Percentiles rank a stretch among this genome's conserved stretches.
Conservation (phyloP, 495 filamentous ascomycete genomes). For the Articulospora tetracladia region DNA sequence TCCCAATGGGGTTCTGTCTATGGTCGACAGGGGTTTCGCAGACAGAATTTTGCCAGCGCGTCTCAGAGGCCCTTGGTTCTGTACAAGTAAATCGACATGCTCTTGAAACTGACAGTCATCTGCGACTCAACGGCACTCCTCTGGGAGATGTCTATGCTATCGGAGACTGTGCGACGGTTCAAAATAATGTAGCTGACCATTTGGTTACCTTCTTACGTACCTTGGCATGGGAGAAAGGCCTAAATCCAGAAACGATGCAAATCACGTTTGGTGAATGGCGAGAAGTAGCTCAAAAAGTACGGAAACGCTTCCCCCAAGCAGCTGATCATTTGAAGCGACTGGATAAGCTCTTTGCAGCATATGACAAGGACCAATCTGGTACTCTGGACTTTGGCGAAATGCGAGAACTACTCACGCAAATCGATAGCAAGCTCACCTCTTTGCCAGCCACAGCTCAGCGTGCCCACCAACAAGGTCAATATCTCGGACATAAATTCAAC, state of each 20-base stretch:
- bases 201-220: slow-evolving; percentile 84
- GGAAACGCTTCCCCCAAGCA: slow-evolving; percentile 91
- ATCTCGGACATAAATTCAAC: slow-evolving; percentile 91
- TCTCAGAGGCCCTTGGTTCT: slow-evolving; percentile 67
- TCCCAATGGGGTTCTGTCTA: slow-evolving; percentile 93
- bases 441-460: slow-evolving; percentile 91
- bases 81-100: slow-evolving; percentile 85
- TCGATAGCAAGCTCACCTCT: slow-evolving; percentile 85
- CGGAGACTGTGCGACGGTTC: slow-evolving; percentile 94
- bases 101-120: slow-evolving; percentile 91
- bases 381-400: slow-evolving; percentile 94
- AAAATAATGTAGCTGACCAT: slow-evolving; percentile 90
- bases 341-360: slow-evolving; percentile 83
- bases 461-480: slow-evolving; percentile 93
- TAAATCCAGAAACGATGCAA: slow-evolving; percentile 76
- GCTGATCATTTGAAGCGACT: slow-evolving; percentile 81
- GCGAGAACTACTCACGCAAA: slow-evolving; percentile 79
- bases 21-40: slow-evolving; percentile 98
- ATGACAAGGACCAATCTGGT: slow-evolving; percentile 89
- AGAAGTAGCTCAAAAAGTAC: slow-evolving; percentile 73
- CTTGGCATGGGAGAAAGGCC: slow-evolving; percentile 87
- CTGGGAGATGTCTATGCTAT: slow-evolving; percentile 95
- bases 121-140: slow-evolving; percentile 86
- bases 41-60: slow-evolving; percentile 68
- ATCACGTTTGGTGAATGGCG: slow-evolving; percentile 88